Percentiles rank a stretch among this genome's conserved stretches.
Conservation (phyloP, 1,139 yeast genomes). For the Arxiozyma slooffiae region DNA sequence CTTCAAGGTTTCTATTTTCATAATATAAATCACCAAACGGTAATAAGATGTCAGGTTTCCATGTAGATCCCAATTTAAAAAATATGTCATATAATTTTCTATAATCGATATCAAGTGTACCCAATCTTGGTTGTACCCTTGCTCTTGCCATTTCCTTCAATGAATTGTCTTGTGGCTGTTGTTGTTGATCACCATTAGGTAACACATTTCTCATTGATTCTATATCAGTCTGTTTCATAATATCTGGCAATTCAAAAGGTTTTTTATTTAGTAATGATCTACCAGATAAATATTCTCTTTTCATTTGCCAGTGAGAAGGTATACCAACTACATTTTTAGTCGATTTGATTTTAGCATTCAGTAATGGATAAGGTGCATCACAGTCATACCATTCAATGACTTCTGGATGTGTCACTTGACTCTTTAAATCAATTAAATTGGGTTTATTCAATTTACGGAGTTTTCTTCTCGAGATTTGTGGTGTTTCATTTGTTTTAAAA, state of each 20-base stretch:
- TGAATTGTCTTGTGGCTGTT: constrained; percentile 46
- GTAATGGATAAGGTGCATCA: constrained; percentile 69
- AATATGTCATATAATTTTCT: constrained; percentile 78
- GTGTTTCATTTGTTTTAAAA: background rate
- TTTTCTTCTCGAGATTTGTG: constrained; percentile 34
- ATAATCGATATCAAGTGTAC: constrained; percentile 78
- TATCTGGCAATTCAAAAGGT: constrained; percentile 70
- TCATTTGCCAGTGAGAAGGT: constrained; percentile 77
- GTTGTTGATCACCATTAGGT: constrained; percentile 32
- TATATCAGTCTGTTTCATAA: constrained; percentile 76
- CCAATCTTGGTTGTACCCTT: constrained; percentile 83
- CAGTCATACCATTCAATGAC: constrained; percentile 80
- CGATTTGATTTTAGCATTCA: constrained; percentile 56
- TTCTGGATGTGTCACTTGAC: constrained; percentile 52
- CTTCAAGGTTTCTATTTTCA: constrained; percentile 64
- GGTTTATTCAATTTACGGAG: constrained; percentile 45
- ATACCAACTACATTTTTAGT: constrained; percentile 62
- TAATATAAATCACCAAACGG: constrained; percentile 68
- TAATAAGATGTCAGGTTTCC: constrained; percentile 52
- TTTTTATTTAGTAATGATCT: constrained; percentile 61
- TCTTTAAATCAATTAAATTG: constrained; percentile 60
- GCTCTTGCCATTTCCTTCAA: constrained; percentile 72
- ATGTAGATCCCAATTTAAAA: constrained; percentile 54
- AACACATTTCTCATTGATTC: constrained; percentile 67
- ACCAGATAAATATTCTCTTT: constrained; percentile 67